Percentiles rank a stretch among this genome's conserved stretches.
phyloP scores from a whole-genome alignment of 2,329 filamentous ascomycete species.

The Pochonia chlamydosporia region DNA sequence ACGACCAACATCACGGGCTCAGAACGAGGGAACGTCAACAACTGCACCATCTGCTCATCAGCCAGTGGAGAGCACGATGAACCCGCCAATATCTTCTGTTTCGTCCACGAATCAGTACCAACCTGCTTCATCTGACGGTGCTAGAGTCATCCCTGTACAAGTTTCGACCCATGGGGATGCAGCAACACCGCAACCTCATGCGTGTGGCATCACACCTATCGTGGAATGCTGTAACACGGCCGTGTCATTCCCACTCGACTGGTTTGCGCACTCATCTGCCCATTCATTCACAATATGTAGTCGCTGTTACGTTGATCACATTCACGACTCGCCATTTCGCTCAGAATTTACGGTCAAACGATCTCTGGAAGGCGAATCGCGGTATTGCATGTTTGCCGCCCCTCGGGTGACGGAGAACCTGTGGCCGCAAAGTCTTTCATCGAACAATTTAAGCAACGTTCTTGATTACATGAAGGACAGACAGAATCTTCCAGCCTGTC shows the following conservation, averaged over 20 bases:
- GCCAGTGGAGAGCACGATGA: too few relatives aligned
- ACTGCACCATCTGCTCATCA: too few relatives aligned
- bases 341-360: constrained; percentile 18
- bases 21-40: too few relatives aligned
- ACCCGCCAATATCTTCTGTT: too few relatives aligned
- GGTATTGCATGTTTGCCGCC: constrained; percentile 28
- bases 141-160: too few relatives aligned
- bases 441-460: constrained; percentile 19
- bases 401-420: constrained; percentile 25
- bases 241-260: constrained; percentile 20
- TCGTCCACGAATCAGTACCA: too few relatives aligned
- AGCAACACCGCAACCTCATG: constrained; percentile 10
- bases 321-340: constrained; percentile 23
- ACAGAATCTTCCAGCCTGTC: constrained; percentile 13
- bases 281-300: constrained; percentile 29
- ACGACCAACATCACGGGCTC: neutral
- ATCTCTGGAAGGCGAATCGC: constrained; percentile 18
- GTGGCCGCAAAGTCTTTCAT: constrained; percentile 20
- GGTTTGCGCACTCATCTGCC: constrained; percentile 29
- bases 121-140: too few relatives aligned
- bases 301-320: constrained; percentile 30
- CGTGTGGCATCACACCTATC: constrained; percentile 13
- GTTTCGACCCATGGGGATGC: too few relatives aligned
- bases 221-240: constrained; percentile 25
- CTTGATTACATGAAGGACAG: constrained; percentile 24